These are phyloP conservation scores for Eucalyptus sideroxylon DNA, from an alignment of 345 rosid genomes.

Conservation along the genomic window DNA sequence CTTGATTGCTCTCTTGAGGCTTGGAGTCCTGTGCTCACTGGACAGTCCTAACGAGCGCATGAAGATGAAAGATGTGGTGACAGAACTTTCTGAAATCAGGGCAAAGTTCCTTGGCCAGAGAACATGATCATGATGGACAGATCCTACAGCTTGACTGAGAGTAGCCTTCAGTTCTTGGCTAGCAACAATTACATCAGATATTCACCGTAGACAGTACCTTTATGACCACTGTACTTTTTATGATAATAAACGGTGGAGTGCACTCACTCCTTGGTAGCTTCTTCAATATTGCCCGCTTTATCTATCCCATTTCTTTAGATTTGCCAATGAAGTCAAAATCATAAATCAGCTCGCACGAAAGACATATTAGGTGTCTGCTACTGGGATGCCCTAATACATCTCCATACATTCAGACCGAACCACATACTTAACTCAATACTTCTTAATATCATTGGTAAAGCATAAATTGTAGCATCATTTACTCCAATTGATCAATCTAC, in stretches of 20 bases:
- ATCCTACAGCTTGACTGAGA: neutral
- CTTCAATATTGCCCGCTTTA: neutral
- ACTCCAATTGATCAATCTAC: neutral
- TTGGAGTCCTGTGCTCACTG: slow-evolving; percentile 11
- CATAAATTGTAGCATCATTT: neutral
- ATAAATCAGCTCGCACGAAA: neutral
- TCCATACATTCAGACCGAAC: neutral
- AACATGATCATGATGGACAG: slow-evolving; percentile 1
- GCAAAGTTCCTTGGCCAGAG: neutral
- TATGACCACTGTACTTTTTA: neutral
- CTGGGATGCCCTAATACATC: neutral
- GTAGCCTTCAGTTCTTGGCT: neutral
- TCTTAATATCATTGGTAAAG: neutral
- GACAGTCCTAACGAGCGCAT: neutral
- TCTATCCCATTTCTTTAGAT: neutral
- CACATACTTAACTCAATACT: neutral
- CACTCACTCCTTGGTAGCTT: neutral
- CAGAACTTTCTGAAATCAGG: slow-evolving; percentile 1
- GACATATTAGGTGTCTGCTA: neutral
- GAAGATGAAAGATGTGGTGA: neutral
- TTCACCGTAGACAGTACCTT: neutral
- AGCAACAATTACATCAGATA: neutral
- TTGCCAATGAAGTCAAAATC: neutral
- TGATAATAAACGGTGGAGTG: neutral
- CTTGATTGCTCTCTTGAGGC: neutral